Percentiles rank a stretch among this genome's conserved stretches.
Conservation (phyloP, 352 stramenopile species). For the Pythium inflatum region DNA sequence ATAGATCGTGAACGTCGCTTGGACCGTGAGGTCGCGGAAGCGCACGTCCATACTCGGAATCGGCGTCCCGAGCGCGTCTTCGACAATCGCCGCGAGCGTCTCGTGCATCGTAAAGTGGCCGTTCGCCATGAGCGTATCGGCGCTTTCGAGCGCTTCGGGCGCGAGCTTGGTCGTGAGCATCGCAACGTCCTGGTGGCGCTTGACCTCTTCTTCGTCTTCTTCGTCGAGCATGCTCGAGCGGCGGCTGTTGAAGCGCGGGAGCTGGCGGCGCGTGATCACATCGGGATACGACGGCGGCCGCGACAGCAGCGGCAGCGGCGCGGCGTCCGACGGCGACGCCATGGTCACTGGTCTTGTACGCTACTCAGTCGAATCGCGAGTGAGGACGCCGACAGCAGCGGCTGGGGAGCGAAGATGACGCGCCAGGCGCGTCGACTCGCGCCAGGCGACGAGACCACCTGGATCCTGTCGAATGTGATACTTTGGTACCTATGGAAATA, state of each 20-base stretch:
- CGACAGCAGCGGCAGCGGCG: neutral
- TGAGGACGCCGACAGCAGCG: no score
- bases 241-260: conserved; percentile 42
- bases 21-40: conserved; percentile 56
- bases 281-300: neutral
- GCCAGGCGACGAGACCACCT: no score
- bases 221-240: conserved; percentile 13
- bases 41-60: conserved; percentile 59
- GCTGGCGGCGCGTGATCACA: conserved; percentile 27
- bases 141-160: conserved; percentile 42
- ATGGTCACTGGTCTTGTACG: no score
- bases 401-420: no score
- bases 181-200: neutral
- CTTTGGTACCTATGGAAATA: no score
- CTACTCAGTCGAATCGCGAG: no score
- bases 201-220: neutral
- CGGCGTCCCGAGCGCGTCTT: conserved; percentile 46
- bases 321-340: neutral
- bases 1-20: conserved; percentile 33
- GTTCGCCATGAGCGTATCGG: conserved; percentile 48
- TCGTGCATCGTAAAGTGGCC: conserved; percentile 61
- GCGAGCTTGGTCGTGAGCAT: conserved; percentile 22
- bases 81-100: conserved; percentile 41
- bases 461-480: no score
- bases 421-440: no score